These are phyloP conservation scores for Daedaleopsis nitida DNA, from an alignment of 768 basidiomycete genomes.

Conservation along the genomic window DNA sequence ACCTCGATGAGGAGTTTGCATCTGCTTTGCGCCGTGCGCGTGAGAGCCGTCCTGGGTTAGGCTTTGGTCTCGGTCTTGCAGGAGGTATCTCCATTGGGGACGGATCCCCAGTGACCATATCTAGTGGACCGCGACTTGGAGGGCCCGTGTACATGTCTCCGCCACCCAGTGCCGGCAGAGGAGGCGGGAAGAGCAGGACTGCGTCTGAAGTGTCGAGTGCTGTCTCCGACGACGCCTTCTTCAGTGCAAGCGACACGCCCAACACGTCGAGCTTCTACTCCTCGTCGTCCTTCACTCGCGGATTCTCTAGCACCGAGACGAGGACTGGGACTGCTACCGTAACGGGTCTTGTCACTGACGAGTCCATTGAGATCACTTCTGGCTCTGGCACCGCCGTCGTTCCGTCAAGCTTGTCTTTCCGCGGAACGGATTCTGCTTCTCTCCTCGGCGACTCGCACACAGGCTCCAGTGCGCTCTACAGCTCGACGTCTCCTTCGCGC, in stretches of 20 bases:
- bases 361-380: slow-evolving; percentile 40
- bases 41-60: slow-evolving; percentile 43
- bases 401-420: slow-evolving; percentile 53
- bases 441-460: slow-evolving; percentile 56
- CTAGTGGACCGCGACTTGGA: slow-evolving; percentile 57
- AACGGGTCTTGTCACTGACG: slow-evolving; percentile 40
- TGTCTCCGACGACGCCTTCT: slow-evolving; percentile 49
- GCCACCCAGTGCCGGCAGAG: slow-evolving; percentile 41
- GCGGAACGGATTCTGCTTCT: slow-evolving; percentile 55
- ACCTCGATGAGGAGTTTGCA: slow-evolving; percentile 65
- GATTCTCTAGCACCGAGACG: slow-evolving; percentile 28
- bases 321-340: slow-evolving; percentile 29
- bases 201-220: slow-evolving; percentile 30
- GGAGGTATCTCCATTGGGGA: slow-evolving; percentile 45
- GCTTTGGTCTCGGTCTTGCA: slow-evolving; percentile 46
- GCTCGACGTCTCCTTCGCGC: slow-evolving; percentile 51
- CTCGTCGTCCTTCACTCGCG: slow-evolving; percentile 32
- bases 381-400: slow-evolving; percentile 48
- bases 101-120: slow-evolving; percentile 71
- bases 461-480: slow-evolving; percentile 31
- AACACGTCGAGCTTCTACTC: slow-evolving; percentile 40
- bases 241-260: slow-evolving; percentile 42
- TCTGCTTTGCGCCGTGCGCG: slow-evolving; percentile 45
- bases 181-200: slow-evolving; percentile 29
- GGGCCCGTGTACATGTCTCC: slow-evolving; percentile 47